Base-by-base conservation (phyloP, 768 basidiomycete genomes). In the Mycena vulgaris region DNA sequence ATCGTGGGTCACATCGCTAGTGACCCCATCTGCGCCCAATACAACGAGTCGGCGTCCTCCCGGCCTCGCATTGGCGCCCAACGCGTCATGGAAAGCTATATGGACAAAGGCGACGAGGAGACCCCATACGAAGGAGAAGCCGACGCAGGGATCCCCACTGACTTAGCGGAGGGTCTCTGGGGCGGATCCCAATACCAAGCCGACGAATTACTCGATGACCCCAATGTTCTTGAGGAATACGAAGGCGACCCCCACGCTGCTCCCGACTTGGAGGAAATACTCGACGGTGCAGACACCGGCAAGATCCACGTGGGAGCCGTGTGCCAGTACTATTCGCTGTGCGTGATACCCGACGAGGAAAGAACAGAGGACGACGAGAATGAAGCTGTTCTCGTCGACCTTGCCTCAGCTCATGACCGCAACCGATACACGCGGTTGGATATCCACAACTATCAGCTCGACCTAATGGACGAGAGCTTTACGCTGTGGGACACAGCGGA, bases 241-340 rank as follows among this genome's bases (percentile, higher is more conserved):
- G 40, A 17, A 8, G 10, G 5, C 11, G 65, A 58, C 47, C 56
- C 48, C 25, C n/a, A 66, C 21, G 21, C 0, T 0, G 47, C 56
- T 28, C 65, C 65, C 25, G 65, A 66, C 37, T n/a, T 66, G 14
- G 57, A 2, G 0, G 56, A 59, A 1, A 11, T 66, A 19, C 7
- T 66, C 10, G 57, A 59, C 27, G 21, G 47, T 5, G 13, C 13
- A 13, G 27, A 45, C 17, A 16, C 19, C n/a, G 8, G 25, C 1
- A 57, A 66, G 21, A n/a, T 59, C 0, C 14, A 57, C 0, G 57
- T 47, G 0, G 65, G 56, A 31, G 57, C 65, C 21, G 59, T 66
- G 65, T 33, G 51, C 3, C 56, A 23, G 10, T 66, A 59, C 37
- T 66, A 14, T 28, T 48, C 65, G 5, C 11, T 66, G 56, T 42